A percentile compares a stretch with the other conserved stretches of the same genome.
These are phyloP conservation scores for Geotrichum reessii DNA, from an alignment of 1,139 yeast species.

Conservation along the genomic window DNA sequence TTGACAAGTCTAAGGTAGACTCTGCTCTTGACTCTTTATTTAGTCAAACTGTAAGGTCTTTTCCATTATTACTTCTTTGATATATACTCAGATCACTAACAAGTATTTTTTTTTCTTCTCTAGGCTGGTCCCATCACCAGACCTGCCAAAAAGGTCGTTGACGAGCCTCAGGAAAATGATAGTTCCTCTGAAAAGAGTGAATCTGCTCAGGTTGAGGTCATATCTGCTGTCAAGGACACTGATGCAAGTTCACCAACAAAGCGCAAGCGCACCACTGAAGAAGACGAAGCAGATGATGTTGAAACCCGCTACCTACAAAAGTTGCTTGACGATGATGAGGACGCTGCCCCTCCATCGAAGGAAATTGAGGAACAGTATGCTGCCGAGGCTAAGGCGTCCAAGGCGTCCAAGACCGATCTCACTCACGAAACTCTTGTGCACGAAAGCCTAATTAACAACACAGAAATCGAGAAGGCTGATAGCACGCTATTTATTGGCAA, in stretches of 20 bases:
- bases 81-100: conserved; percentile 1
- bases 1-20: conserved; percentile 19
- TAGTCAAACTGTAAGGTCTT: conserved; percentile 20
- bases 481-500: conserved; percentile 89
- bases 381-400: conserved; percentile 2
- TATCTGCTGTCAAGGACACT: conserved; percentile 11
- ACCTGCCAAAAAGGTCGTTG: conserved; percentile 24
- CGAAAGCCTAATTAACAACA: conserved; percentile 16
- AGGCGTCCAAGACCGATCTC: background rate
- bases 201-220: conserved; percentile 18
- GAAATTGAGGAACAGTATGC: conserved; percentile 29
- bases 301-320: conserved; percentile 12
- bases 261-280: conserved; percentile 10
- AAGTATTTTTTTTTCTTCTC: background rate
- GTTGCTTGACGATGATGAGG: conserved; percentile 19
- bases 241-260: background rate
- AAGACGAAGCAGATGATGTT: conserved; percentile 13
- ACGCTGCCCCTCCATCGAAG: conserved; percentile 17
- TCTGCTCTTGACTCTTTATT: conserved; percentile 25
- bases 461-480: conserved; percentile 77
- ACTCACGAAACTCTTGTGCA: conserved; percentile 6
- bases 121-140: conserved; percentile 31
- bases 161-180: conserved; percentile 26
- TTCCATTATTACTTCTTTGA: background rate
- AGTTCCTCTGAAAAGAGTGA: conserved; percentile 17